Evolutionary conservation across 805 yeast species (phyloP), one percentile per base, ranked within the genome.

Genomic region (Danielia reshetovae): DNA sequence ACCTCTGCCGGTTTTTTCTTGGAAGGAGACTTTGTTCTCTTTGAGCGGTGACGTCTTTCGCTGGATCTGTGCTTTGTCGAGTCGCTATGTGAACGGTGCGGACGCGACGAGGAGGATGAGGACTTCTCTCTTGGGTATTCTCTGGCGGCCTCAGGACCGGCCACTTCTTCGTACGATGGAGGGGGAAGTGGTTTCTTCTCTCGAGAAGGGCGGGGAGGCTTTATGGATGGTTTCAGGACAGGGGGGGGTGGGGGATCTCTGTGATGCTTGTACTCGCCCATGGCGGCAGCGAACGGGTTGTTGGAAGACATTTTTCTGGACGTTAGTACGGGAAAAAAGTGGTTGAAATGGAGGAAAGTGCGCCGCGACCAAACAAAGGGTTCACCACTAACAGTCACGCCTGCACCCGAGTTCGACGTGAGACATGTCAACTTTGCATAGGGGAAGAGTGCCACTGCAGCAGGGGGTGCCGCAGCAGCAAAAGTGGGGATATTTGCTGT

Each of bases 101-200:
- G 51, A 29, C 45, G 39, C 23, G 43, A 27, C 11, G 17, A 4
- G 7, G 9, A 14, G 9, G 53, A 41, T 7, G 46, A 25, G 7
- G 49, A 15, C 45, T 77, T 77, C 42, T 78, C 85, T 39, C 66
- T 63, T 34, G 83, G 81, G 50, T 75, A 76, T 38, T 72, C 75
- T 27, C 51, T 59, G 8, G 60, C 51, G 19, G 60, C 57, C 17
- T 66, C 68, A 12, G 62, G 55, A n/a, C 77, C 77, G 2, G 85
- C 79, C 14, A 72, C 82, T 46, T 81, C 88, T 44, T 79, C 85
- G 50, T 81, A 81, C 0, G 86, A 68, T 6, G 88, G 87, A 5
- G 86, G 85, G 3, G 56, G 57, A 5, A 71, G 56, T 24, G n/a
- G 47, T 47, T 49, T 66, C 53, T 55, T 47, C 6, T 68, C 61